Evolutionary conservation across 768 basidiomycete species (phyloP), one percentile per base, ranked within the genome.

Genomic region (Phaeotremella skinneri): DNA sequence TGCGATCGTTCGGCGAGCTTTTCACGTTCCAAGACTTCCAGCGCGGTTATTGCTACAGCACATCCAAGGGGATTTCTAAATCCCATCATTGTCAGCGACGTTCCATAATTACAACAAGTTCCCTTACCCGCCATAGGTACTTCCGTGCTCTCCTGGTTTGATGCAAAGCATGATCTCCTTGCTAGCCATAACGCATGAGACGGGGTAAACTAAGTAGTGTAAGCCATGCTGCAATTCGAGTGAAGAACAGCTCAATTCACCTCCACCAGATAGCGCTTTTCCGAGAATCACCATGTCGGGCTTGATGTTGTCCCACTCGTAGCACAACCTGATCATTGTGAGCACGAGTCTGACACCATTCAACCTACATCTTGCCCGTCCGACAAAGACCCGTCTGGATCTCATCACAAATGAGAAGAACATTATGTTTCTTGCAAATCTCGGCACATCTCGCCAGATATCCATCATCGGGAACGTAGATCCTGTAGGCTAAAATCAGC

Each of bases 321-420:
- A 89, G 58, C 87, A 89, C 48, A 98, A 85, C 69, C 76, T 79
- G 56, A 9, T 31, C 26, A 48, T 23, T 39, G 31, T 48, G 55
- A 27, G 49, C 23, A 6, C 4, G 30, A 21, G 2, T 17, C 23
- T 25, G 16, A 37, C 26, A 13, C 7, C 26, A 43, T 39, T 30
- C 23, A 39, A 67, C 74, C 62, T 51, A 75, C 86, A 97, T 85
- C 82, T 89, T 92, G 37, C 94, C 94, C 0, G 94, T 97, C 42
- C 94, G 83, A 63, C 89, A 88, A 27, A 99, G 81, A 41, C 94
- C 94, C 85, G 96, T 98, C 78, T 99, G 96, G 62, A 99, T 92
- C 78, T 99, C 96, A 66, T 99, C 96, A 67, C 91, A 93, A 72
- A 99, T 98, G 32, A 99, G 81, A n/a, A 99, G 81, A 0, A 91